A percentile compares a stretch with the other conserved stretches of the same genome.
Conservation (phyloP, 2,329 filamentous ascomycete genomes). For the Trichoderma afroharzianum region DNA sequence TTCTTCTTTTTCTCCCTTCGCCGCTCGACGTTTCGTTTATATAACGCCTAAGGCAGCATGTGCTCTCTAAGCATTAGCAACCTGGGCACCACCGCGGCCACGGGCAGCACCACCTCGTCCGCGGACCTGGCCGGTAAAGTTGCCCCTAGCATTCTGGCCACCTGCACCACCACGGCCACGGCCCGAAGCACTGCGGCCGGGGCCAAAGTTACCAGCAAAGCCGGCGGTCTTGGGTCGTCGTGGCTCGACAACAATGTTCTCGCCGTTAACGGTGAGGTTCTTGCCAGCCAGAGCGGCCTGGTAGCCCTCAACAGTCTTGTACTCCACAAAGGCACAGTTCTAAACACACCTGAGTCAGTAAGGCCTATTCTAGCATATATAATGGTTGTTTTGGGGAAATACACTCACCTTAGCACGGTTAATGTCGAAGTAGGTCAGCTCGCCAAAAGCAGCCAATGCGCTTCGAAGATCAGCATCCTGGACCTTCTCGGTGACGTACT, state of each 20-base stretch:
- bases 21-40: background rate
- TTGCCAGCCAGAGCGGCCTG: constrained; percentile 78
- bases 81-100: constrained; percentile 58
- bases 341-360: constrained; percentile 34
- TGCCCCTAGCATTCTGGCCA: constrained; percentile 62
- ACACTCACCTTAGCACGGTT: constrained; percentile 74
- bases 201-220: constrained; percentile 64
- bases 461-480: constrained; percentile 68
- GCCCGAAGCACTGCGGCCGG: constrained; percentile 55
- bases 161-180: constrained; percentile 64
- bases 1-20: background rate
- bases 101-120: constrained; percentile 65
- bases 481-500: constrained; percentile 90
- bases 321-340: constrained; percentile 98
- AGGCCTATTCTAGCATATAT: constrained; percentile 21
- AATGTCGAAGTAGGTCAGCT: constrained; percentile 70
- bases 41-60: background rate
- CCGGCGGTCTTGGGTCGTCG: constrained; percentile 72
- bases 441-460: constrained; percentile 67
- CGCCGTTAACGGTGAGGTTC: constrained; percentile 78
- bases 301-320: constrained; percentile 75
- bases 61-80: constrained; percentile 42
- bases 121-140: constrained; percentile 63
- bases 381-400: background rate
- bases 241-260: constrained; percentile 83